Percentiles rank a stretch among this genome's conserved stretches.
These are phyloP conservation scores for Alternaria brassicicola DNA, from an alignment of 2,329 filamentous ascomycete genomes.

Conservation along the genomic window DNA sequence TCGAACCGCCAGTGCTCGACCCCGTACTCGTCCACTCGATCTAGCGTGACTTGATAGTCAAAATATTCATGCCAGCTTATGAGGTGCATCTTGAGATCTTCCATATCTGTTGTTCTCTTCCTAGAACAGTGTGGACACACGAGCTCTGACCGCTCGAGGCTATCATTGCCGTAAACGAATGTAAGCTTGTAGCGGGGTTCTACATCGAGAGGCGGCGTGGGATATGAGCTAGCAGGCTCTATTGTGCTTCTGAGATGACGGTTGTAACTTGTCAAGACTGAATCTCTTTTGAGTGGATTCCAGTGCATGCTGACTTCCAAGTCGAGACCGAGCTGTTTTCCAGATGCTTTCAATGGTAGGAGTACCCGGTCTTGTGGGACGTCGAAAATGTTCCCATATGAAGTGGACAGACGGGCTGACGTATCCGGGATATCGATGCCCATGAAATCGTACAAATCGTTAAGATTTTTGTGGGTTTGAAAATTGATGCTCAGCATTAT, in stretches of 20 bases:
- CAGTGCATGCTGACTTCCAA: conserved; percentile 34
- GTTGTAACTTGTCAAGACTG: conserved; percentile 36
- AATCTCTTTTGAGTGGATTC: conserved; percentile 11
- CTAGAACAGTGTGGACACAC: conserved; percentile 28
- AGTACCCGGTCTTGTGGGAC: conserved; percentile 17
- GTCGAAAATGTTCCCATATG: conserved; percentile 40
- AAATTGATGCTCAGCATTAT: conserved; percentile 33
- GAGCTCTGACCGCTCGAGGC: conserved; percentile 9
- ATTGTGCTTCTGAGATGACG: conserved; percentile 10
- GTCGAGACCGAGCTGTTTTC: conserved; percentile 24
- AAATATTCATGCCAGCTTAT: conserved; percentile 46
- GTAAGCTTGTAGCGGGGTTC: conserved; percentile 22
- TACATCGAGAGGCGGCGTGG: conserved; percentile 12
- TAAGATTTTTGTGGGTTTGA: conserved; percentile 20
- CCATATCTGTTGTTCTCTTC: conserved; percentile 13
- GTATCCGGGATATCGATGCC: conserved; percentile 6
- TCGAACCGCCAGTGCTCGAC: conserved; percentile 24
- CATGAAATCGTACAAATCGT: conserved; percentile 35
- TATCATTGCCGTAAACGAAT: conserved; percentile 22
- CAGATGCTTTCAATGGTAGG: conserved; percentile 16
- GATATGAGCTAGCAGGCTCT: conserved; percentile 6
- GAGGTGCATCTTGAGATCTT: conserved; percentile 46
- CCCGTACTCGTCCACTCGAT: conserved; percentile 17
- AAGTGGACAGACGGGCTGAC: conserved; percentile 26
- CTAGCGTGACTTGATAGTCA: conserved; percentile 23